Evolutionary conservation across 164 flowering plant genomes (phyloP).

Genomic region (Liquidambar formosana): DNA sequence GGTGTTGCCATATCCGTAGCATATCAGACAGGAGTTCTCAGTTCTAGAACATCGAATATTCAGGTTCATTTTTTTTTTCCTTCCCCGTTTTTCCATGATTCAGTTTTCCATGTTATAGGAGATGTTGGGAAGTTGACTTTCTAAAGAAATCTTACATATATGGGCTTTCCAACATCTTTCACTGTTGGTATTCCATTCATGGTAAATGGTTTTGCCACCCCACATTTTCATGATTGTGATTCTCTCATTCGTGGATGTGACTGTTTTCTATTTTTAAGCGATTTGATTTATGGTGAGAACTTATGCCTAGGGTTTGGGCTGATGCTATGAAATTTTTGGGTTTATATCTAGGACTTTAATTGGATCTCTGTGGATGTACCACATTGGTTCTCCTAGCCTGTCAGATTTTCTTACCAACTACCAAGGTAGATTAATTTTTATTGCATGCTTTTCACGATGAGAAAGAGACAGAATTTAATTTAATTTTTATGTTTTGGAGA

Average conservation of each 20-base stretch:
- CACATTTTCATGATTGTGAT: too few species aligned
- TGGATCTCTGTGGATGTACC: too few species aligned
- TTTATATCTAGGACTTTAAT: background rate
- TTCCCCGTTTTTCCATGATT: too few species aligned
- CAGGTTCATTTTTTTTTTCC: too few species aligned
- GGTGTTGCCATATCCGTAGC: background rate
- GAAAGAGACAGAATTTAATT: too few species aligned
- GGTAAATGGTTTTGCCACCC: background rate
- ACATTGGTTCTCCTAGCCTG: too few species aligned
- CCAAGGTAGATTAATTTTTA: too few species aligned
- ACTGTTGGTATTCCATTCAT: background rate
- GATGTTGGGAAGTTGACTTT: slow-evolving; percentile 9
- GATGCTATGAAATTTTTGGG: background rate
- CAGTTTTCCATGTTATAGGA: too few species aligned
- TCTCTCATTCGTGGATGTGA: background rate
- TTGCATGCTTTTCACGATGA: background rate
- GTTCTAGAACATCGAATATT: too few species aligned
- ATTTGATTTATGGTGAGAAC: background rate
- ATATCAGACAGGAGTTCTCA: background rate
- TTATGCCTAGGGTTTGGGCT: background rate
- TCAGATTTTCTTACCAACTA: too few species aligned
- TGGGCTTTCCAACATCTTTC: too few species aligned
- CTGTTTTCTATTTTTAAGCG: background rate
- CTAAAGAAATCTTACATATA: slow-evolving; percentile 7
- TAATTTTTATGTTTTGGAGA: too few species aligned